These are phyloP conservation scores for Coemansia interrupta DNA, from an alignment of 192 early-diverging fungal genomes.

Conservation along the genomic window DNA sequence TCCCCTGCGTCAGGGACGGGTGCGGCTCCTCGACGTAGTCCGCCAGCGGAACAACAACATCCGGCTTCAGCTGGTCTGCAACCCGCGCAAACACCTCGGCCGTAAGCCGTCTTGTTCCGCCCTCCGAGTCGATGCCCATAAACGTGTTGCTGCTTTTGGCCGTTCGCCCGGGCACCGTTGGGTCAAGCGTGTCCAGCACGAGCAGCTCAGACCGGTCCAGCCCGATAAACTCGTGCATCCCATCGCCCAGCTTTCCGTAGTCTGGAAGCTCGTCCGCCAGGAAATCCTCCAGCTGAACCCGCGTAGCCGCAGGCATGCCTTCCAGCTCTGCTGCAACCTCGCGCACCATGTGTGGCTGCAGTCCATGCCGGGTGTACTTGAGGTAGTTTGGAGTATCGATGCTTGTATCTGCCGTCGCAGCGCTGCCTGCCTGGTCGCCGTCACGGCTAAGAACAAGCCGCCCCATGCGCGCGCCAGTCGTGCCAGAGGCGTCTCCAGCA, in stretches of 20 bases:
- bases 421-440: background rate
- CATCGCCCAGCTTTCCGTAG: constrained; percentile 9
- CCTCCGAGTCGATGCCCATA: constrained; percentile 44
- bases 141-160: constrained; percentile 31
- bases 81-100: constrained; percentile 28
- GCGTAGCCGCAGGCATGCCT: constrained; percentile 30
- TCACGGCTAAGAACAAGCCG: constrained; percentile 22
- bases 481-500: background rate
- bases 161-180: constrained; percentile 16
- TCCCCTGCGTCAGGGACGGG: constrained; percentile 38
- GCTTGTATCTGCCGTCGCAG: background rate
- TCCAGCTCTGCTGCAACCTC: constrained; percentile 40
- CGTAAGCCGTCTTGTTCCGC: constrained; percentile 32
- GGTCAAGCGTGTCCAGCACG: constrained; percentile 43
- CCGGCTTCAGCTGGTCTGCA: constrained; percentile 28
- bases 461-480: constrained; percentile 21
- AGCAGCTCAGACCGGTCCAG: constrained; percentile 21
- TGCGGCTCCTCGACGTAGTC: constrained; percentile 43
- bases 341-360: constrained; percentile 50
- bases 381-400: constrained; percentile 35
- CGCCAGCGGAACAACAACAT: constrained; percentile 39
- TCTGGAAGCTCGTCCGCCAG: constrained; percentile 18
- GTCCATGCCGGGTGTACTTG: constrained; percentile 45
- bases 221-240: constrained; percentile 29
- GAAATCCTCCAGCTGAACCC: constrained; percentile 51